A percentile compares a stretch with the other conserved stretches of the same genome.
phyloP scores from a whole-genome alignment of 441 rosid genomes.

The Corymbia citriodora region DNA sequence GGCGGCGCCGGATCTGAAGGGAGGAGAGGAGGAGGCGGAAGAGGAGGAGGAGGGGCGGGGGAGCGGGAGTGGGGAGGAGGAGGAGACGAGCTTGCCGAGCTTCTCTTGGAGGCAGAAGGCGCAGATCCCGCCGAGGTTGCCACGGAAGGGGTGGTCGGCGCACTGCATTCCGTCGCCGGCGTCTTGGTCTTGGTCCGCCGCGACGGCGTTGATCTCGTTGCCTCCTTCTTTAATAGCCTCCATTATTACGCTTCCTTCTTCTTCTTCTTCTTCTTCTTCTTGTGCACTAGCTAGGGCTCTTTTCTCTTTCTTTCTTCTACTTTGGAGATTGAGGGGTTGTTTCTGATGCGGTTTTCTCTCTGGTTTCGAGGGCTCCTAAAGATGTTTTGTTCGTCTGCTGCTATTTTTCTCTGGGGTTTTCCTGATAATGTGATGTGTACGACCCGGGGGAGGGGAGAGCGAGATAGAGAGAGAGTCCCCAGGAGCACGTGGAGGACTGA shows the following conservation, averaged over 20 bases:
- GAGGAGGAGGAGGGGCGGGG: slow-evolving; percentile 53
- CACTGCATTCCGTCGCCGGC: slow-evolving; percentile 89
- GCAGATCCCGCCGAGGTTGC: slow-evolving; percentile 94
- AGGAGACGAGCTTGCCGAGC: slow-evolving; percentile 93
- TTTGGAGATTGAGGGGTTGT: neutral
- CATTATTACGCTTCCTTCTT: neutral
- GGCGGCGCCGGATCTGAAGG: slow-evolving; percentile 67
- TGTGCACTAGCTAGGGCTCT: neutral
- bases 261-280: neutral
- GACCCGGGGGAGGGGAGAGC: neutral
- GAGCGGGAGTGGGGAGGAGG: slow-evolving; percentile 45
- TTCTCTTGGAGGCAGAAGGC: slow-evolving; percentile 96
- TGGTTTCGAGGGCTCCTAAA: neutral
- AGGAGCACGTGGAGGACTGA: slow-evolving; percentile 78
- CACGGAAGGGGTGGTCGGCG: slow-evolving; percentile 65
- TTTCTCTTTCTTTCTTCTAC: neutral
- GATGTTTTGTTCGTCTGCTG: neutral
- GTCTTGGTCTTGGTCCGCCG: slow-evolving; percentile 38
- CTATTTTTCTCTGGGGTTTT: neutral
- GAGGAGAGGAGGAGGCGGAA: slow-evolving; percentile 50
- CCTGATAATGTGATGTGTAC: neutral
- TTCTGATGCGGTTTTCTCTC: neutral
- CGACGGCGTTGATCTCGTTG: neutral
- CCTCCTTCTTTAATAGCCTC: neutral
- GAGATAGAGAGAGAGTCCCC: slow-evolving; percentile 46